Conservation (phyloP, 2,329 filamentous ascomycete genomes). For the Remersonia thermophila region DNA sequence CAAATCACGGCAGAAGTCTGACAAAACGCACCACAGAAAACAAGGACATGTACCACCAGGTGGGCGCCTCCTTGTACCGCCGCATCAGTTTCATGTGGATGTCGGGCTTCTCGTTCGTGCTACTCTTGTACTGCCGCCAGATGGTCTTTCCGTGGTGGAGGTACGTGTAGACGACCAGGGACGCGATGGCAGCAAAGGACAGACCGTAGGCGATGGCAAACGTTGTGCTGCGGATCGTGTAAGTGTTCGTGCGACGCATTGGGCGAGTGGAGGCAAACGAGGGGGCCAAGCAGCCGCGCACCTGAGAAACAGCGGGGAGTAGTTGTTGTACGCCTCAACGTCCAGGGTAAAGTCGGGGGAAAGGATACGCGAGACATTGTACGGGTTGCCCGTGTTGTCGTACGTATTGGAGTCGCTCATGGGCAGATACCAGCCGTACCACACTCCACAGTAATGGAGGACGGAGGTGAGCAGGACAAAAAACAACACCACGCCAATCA, state of each 20-base stretch:
- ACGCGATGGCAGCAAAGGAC: constrained; percentile 58
- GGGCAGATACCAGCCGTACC: constrained; percentile 52
- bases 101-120: constrained; percentile 47
- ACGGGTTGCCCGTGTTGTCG: constrained; percentile 53
- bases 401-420: constrained; percentile 60
- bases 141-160: constrained; percentile 57
- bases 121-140: constrained; percentile 48
- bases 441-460: constrained; percentile 53
- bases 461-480: constrained; percentile 47
- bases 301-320: constrained; percentile 56
- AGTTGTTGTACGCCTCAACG: constrained; percentile 49
- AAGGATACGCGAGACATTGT: constrained; percentile 54
- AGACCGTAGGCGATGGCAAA: constrained; percentile 59
- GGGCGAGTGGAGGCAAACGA: neutral
- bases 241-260: neutral
- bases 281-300: constrained; percentile 16
- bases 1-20: too few species aligned
- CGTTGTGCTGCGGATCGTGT: constrained; percentile 41
- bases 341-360: constrained; percentile 51
- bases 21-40: constrained; percentile 43
- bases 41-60: constrained; percentile 50
- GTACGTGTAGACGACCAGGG: constrained; percentile 55
- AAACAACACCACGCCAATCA: constrained; percentile 54
- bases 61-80: constrained; percentile 49
- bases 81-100: constrained; percentile 53